A percentile compares a stretch with the other conserved stretches of the same genome.
Evolutionary conservation across 1,139 yeast genomes (phyloP).

Genomic region (Wickerhamiella infanticola): DNA sequence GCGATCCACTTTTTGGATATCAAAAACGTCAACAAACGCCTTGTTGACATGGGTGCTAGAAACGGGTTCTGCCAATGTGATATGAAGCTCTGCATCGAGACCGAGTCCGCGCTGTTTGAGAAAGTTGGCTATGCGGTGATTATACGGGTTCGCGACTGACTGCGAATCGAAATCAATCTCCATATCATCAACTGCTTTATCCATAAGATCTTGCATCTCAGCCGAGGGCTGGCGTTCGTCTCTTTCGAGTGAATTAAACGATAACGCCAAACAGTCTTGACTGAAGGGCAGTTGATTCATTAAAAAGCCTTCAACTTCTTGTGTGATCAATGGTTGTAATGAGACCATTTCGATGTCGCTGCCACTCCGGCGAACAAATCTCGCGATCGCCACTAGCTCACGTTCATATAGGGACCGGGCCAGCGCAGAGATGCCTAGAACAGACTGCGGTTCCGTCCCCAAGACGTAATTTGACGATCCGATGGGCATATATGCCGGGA

Average conservation of each 20-base stretch:
- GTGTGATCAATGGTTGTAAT: conserved; percentile 35
- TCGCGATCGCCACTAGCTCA: conserved; percentile 6
- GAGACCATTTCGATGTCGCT: conserved; percentile 30
- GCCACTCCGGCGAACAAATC: conserved; percentile 1
- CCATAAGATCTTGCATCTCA: conserved; percentile 29
- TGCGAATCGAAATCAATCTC: conserved; percentile 22
- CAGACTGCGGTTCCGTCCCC: conserved; percentile 32
- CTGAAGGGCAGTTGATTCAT: conserved; percentile 49
- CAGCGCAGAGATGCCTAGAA: conserved; percentile 36
- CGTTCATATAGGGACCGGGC: conserved; percentile 33
- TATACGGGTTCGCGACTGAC: conserved; percentile 18
- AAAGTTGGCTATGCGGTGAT: conserved; percentile 20
- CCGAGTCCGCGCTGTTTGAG: conserved; percentile 21
- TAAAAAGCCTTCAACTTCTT: conserved; percentile 22
- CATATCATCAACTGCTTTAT: conserved; percentile 26
- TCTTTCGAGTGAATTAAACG: conserved; percentile 37
- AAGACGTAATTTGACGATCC: conserved; percentile 46
- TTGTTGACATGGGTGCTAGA: conserved; percentile 12
- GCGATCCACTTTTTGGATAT: conserved; percentile 10
- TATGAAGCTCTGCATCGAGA: conserved; percentile 12
- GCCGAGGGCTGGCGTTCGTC: conserved; percentile 21
- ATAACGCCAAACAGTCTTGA: conserved; percentile 58
- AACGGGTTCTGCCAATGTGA: conserved; percentile 9
- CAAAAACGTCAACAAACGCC: conserved; percentile 4
- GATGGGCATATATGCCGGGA: conserved; percentile 46